A percentile compares a stretch with the other conserved stretches of the same genome.
Conservation (phyloP, 2,329 filamentous ascomycete genomes). For the Alternaria postmessia region DNA sequence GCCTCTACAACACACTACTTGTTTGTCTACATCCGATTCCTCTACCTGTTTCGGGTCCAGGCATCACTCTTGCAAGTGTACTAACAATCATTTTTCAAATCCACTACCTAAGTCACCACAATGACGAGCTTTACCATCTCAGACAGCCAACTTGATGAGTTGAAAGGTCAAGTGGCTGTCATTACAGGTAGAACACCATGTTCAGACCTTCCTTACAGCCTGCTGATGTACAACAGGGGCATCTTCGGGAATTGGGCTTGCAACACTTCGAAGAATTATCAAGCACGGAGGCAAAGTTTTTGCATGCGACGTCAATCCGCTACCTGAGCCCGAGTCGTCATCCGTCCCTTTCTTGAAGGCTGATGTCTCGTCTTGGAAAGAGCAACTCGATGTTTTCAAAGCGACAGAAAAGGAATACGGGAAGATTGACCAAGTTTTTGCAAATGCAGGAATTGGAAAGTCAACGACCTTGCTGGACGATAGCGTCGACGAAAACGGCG, state of each 20-base stretch:
- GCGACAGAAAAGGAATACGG: constrained; percentile 54
- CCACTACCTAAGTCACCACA: background rate
- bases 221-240: constrained; percentile 53
- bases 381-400: constrained; percentile 62
- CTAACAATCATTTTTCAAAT: background rate
- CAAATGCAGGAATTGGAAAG: constrained; percentile 43
- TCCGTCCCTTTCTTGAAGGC: constrained; percentile 35
- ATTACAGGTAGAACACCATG: constrained; percentile 56
- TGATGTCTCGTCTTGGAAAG: constrained; percentile 57
- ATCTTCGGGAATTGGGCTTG: constrained; percentile 68
- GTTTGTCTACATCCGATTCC: background rate
- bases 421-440: constrained; percentile 57
- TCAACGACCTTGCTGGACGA: constrained; percentile 36
- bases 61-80: background rate
- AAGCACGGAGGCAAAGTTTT: constrained; percentile 64
- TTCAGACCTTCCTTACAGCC: background rate
- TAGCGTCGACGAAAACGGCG: constrained; percentile 39
- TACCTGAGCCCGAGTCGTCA: constrained; percentile 38
- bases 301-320: constrained; percentile 61
- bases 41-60: background rate
- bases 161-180: constrained; percentile 62
- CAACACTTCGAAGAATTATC: constrained; percentile 62
- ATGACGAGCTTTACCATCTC: constrained; percentile 56
- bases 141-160: constrained; percentile 53
- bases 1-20: background rate